These are phyloP conservation scores for Pythium plurisporium DNA, from an alignment of 352 stramenopile genomes.

Conservation along the genomic window DNA sequence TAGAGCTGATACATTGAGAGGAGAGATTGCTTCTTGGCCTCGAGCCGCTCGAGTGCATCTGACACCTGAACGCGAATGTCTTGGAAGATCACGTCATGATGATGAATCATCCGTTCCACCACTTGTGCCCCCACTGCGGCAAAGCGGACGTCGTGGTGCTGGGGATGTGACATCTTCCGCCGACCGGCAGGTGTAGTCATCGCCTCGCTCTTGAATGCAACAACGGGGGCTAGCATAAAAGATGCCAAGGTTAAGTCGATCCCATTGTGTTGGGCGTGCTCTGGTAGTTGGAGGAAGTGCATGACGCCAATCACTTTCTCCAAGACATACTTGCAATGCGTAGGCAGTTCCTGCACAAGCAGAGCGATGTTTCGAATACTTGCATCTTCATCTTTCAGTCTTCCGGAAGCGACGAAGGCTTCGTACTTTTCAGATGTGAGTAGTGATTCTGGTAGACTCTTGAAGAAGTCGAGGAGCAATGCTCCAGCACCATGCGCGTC, in stretches of 20 bases:
- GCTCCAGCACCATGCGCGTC: slow-evolving; percentile 63
- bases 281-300: slow-evolving; percentile 54
- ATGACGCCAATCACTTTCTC: slow-evolving; percentile 68
- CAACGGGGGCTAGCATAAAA: slow-evolving; percentile 62
- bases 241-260: slow-evolving; percentile 59
- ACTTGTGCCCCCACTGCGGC: slow-evolving; percentile 69
- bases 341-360: slow-evolving; percentile 70
- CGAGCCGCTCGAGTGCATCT: slow-evolving; percentile 55
- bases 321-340: slow-evolving; percentile 64
- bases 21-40: slow-evolving; percentile 60
- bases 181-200: slow-evolving; percentile 29
- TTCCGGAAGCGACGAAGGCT: slow-evolving; percentile 66
- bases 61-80: slow-evolving; percentile 56
- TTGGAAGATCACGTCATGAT: slow-evolving; percentile 77
- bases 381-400: slow-evolving; percentile 66
- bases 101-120: slow-evolving; percentile 72
- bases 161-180: slow-evolving; percentile 42
- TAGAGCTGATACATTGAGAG: slow-evolving; percentile 62
- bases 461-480: slow-evolving; percentile 75
- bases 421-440: slow-evolving; percentile 79
- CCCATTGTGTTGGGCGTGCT: slow-evolving; percentile 60
- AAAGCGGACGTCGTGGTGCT: slow-evolving; percentile 73
- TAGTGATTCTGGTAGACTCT: slow-evolving; percentile 68
- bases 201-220: slow-evolving; percentile 73
- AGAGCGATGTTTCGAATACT: slow-evolving; percentile 76